Conservation (phyloP, 2,329 filamentous ascomycete genomes). For the Epichloe gansuensis region DNA sequence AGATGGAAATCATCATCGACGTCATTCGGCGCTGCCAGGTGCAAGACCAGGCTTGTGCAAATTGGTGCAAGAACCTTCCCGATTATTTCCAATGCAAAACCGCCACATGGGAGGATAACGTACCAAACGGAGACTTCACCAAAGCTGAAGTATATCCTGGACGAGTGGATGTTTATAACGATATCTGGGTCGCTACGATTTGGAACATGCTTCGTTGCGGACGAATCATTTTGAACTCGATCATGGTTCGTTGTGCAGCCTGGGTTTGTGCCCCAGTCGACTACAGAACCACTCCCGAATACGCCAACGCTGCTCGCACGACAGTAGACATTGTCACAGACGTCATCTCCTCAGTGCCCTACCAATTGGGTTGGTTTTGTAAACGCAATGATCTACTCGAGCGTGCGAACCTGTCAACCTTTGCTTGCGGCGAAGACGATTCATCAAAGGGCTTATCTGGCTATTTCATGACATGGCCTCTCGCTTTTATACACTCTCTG, state of each 20-base stretch:
- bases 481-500: constrained; percentile 39
- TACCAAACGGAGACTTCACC: constrained; percentile 37
- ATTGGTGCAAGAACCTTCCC: constrained; percentile 39
- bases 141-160: constrained; percentile 46
- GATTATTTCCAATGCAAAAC: constrained; percentile 37
- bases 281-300: constrained; percentile 50
- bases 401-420: constrained; percentile 28
- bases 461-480: constrained; percentile 47
- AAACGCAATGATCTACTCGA: constrained; percentile 29
- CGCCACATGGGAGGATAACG: constrained; percentile 43
- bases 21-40: constrained; percentile 38
- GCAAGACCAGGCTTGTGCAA: constrained; percentile 37
- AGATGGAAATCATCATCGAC: constrained; percentile 35
- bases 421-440: constrained; percentile 37
- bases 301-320: constrained; percentile 38
- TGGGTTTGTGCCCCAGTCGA: constrained; percentile 49
- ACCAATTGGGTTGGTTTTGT: constrained; percentile 46
- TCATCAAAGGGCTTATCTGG: constrained; percentile 41
- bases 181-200: constrained; percentile 44
- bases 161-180: constrained; percentile 44
- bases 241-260: constrained; percentile 45
- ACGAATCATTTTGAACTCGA: constrained; percentile 40
- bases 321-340: constrained; percentile 43
- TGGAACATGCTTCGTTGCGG: constrained; percentile 43
- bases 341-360: constrained; percentile 48